These are phyloP conservation scores for Calonectria multiphialidica DNA, from an alignment of 2,329 filamentous ascomycete species.

Conservation along the genomic window DNA sequence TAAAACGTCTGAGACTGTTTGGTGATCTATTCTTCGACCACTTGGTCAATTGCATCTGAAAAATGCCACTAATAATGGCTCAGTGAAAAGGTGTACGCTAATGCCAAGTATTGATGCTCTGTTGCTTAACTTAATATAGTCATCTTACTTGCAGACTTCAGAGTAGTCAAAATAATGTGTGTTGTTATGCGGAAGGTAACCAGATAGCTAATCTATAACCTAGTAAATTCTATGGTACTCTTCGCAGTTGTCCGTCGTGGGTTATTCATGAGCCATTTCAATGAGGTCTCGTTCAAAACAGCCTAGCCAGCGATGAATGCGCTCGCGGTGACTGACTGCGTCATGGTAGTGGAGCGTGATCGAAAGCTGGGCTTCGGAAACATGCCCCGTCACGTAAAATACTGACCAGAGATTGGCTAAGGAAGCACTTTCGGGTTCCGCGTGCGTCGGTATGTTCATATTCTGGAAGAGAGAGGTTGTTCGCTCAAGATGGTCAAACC, in stretches of 20 bases:
- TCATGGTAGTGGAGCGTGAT: not conserved
- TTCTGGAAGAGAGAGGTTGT: not conserved
- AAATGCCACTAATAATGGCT: no score
- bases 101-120: not conserved
- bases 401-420: not conserved
- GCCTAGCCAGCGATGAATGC: not conserved
- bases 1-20: no score
- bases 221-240: not conserved
- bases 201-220: not conserved
- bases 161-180: not conserved
- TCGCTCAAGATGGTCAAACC: not conserved
- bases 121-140: not conserved
- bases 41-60: not conserved
- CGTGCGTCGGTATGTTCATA: not conserved
- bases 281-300: not conserved
- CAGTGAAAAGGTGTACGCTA: no score
- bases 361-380: not conserved
- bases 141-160: not conserved
- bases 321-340: not conserved
- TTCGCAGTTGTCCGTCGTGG: not conserved
- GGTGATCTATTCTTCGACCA: no score
- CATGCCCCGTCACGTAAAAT: not conserved
- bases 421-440: not conserved
- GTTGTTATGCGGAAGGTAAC: not conserved
- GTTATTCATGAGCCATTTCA: not conserved